These are phyloP conservation scores for Podospora sp. DNA, from an alignment of 495 filamentous ascomycete genomes.

Conservation along the genomic window DNA sequence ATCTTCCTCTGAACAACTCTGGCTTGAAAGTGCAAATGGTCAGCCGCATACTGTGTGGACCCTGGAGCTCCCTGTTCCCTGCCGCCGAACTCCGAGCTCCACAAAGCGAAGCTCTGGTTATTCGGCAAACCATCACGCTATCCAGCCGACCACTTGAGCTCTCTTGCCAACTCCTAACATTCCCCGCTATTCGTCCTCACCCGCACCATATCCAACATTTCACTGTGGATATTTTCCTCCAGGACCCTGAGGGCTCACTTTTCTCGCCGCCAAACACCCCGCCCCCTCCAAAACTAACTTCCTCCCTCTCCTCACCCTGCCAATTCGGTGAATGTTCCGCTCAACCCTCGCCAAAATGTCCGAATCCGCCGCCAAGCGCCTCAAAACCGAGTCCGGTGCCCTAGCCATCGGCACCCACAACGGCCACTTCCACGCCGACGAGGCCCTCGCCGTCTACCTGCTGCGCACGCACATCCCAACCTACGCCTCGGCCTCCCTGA, in stretches of 20 bases:
- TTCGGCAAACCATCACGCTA: not conserved
- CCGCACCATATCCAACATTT: not conserved
- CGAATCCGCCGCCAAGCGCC: constrained; percentile 67
- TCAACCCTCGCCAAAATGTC: constrained; percentile 48
- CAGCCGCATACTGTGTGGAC: not conserved
- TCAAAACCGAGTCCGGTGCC: constrained; percentile 59
- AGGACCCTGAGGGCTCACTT: not conserved
- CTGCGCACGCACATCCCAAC: constrained; percentile 79
- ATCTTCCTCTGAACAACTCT: not conserved
- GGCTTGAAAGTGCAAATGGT: not conserved
- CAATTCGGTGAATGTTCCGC: constrained; percentile 28
- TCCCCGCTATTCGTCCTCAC: not conserved
- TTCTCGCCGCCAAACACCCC: not conserved
- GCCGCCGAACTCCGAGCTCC: not conserved
- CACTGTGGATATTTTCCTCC: not conserved
- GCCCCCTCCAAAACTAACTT: not conserved
- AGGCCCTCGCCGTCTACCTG: constrained; percentile 96
- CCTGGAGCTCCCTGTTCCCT: not conserved
- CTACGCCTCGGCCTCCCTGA: constrained; percentile 72
- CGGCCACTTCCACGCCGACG: constrained; percentile 98
- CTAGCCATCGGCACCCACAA: constrained; percentile 87
- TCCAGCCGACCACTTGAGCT: not conserved
- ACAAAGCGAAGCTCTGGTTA: not conserved
- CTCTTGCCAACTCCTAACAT: not conserved
- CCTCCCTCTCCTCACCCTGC: not conserved